Evolutionary conservation across 2,329 filamentous ascomycete genomes (phyloP).

Genomic region (Alternaria angustiovoidea): DNA sequence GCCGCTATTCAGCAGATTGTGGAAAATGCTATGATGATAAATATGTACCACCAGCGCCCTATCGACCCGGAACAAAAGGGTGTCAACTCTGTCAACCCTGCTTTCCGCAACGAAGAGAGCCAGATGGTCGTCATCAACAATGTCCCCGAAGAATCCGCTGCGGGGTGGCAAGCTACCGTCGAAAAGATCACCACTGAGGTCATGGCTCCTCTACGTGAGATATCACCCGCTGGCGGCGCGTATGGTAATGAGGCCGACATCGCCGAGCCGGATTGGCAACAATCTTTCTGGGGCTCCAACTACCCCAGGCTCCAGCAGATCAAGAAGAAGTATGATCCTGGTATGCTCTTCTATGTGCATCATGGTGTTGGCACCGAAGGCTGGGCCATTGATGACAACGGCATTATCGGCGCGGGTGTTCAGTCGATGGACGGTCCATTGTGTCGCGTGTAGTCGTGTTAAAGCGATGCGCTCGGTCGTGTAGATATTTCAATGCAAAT

Average conservation of each 20-base stretch:
- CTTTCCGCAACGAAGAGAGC: conserved; percentile 38
- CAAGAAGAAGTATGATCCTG: conserved; percentile 44
- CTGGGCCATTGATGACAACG: conserved; percentile 40
- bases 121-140: conserved; percentile 35
- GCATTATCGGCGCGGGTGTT: conserved; percentile 41
- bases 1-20: conserved; percentile 32
- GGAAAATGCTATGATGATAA: conserved; percentile 31
- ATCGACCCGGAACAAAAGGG: conserved; percentile 26
- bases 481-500: conserved; percentile 11
- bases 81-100: conserved; percentile 42
- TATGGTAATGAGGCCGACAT: conserved; percentile 53
- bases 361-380: conserved; percentile 44
- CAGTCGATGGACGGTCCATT: conserved; percentile 42
- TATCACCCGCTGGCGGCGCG: conserved; percentile 39
- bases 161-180: conserved; percentile 31
- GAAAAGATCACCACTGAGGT: conserved; percentile 31
- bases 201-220: conserved; percentile 34
- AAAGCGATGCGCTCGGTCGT: conserved; percentile 1
- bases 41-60: conserved; percentile 39
- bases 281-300: conserved; percentile 52
- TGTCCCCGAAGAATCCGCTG: conserved; percentile 29
- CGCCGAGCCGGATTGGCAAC: conserved; percentile 51
- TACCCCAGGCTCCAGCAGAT: conserved; percentile 37
- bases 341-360: conserved; percentile 44
- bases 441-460: conserved; percentile 28